Evolutionary conservation across 768 basidiomycete genomes (phyloP), one percentile per base, ranked within the genome.

Genomic region (Russula ochroleuca): DNA sequence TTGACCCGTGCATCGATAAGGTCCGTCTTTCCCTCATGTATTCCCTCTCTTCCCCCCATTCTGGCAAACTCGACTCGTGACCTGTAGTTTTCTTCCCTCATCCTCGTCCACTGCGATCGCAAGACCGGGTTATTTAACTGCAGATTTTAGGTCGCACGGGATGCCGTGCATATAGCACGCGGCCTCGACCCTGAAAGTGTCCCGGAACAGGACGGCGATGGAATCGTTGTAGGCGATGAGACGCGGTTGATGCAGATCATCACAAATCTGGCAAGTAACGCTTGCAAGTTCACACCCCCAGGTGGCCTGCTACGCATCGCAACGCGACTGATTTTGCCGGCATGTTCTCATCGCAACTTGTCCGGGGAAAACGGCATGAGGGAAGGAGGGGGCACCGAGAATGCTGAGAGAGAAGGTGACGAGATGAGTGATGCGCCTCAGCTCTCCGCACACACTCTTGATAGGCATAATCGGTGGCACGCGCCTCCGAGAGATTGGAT

Each of bases 191-290:
- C 75, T 19, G 79, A 77, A 23, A 72, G 70, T 0, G 80, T 84
- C 49, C 69, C 68, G 25, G 70, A 82, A 63, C 80, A 82, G 1
- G 77, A 79, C 50, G 80, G 80, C 19, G 81, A 85, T 61, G 88
- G 87, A 0, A 76, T 88, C 54, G 91, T 95, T 43, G 83, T 89
- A 15, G 92, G 92, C 28, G 91, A 95, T 71, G 91, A 93, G 70
- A 86, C 87, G 51, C 83, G 92, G 15, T 72, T 93, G 56, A 80
- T 90, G 69, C 90, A 92, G 74, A 85, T 92, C 57, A 81, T 88
- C 72, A 92, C 88, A 53, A 94, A 94, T 72, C 83, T 95, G 51
- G 86, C 90, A 6, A 90, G 87, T 68, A 91, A 91, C 67, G 89
- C 88, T 6, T 88, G 87, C 74, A 91, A 90, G 72, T 92, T 90